These are phyloP conservation scores for Solanum pennellii DNA, from an alignment of 257 asterid genomes.

Conservation along the genomic window DNA sequence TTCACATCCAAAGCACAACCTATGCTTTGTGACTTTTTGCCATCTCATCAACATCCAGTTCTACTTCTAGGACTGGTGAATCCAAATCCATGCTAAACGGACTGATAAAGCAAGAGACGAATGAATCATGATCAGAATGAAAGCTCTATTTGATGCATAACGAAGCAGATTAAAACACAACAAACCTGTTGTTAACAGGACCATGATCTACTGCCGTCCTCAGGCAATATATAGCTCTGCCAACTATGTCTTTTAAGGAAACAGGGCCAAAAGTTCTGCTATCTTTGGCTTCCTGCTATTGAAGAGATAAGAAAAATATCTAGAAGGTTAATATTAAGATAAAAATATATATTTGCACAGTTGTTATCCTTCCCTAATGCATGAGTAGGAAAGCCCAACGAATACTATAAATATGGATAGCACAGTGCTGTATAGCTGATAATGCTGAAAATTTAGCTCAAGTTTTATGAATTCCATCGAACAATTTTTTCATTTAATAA, in stretches of 20 bases:
- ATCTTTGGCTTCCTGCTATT: slow-evolving; percentile 66
- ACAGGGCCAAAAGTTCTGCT: slow-evolving; percentile 89
- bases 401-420: not conserved
- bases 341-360: not conserved
- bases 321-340: not conserved
- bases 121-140: not conserved
- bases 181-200: slow-evolving; percentile 68
- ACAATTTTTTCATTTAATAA: not conserved
- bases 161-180: not conserved
- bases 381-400: not conserved
- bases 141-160: not conserved
- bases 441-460: not conserved
- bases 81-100: slow-evolving; percentile 32
- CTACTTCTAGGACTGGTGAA: slow-evolving; percentile 60
- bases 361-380: not conserved
- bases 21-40: slow-evolving; percentile 52
- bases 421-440: not conserved
- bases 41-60: slow-evolving; percentile 81
- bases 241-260: slow-evolving; percentile 49
- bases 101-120: slow-evolving; percentile 27
- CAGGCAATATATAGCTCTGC: slow-evolving; percentile 71
- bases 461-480: not conserved
- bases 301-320: not conserved
- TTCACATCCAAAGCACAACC: not conserved
- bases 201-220: slow-evolving; percentile 76